These are phyloP conservation scores for Blastomyces gilchristii DNA, from an alignment of 2,329 filamentous ascomycete genomes.

Conservation along the genomic window DNA sequence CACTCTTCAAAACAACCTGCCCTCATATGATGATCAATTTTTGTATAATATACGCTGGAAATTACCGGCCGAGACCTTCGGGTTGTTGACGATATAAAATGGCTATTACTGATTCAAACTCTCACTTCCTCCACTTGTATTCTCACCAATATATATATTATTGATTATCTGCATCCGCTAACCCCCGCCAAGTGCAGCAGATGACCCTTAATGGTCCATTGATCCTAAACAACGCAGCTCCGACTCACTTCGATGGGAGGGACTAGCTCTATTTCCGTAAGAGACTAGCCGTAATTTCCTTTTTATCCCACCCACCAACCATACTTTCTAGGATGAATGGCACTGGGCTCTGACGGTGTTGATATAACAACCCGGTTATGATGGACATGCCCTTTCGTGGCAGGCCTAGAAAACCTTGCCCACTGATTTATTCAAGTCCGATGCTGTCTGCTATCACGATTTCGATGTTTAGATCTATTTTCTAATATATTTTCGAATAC, in stretches of 20 bases:
- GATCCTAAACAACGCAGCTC: background rate
- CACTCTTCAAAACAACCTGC: background rate
- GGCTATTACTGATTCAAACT: conserved; percentile 54
- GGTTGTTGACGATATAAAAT: conserved; percentile 68
- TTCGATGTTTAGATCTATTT: background rate
- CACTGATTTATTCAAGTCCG: conserved; percentile 56
- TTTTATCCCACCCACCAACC: conserved; percentile 12
- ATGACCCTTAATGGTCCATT: background rate
- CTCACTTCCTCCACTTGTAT: background rate
- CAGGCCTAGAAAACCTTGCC: conserved; percentile 99
- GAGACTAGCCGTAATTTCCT: conserved; percentile 5
- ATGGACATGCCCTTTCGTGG: conserved; percentile 82
- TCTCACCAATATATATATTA: background rate
- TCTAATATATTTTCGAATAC: background rate
- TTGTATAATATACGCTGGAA: conserved; percentile 64
- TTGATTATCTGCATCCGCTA: background rate
- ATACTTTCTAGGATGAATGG: conserved; percentile 64
- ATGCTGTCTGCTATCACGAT: background rate
- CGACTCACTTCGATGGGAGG: background rate
- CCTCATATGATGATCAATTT: conserved; percentile 18
- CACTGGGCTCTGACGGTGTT: conserved; percentile 88
- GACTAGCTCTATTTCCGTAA: background rate
- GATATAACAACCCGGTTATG: conserved; percentile 49
- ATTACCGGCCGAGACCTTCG: conserved; percentile 79
- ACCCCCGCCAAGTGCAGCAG: background rate